Conservation (phyloP, 192 early-diverging fungal genomes). For the Glomus cerebriforme region DNA sequence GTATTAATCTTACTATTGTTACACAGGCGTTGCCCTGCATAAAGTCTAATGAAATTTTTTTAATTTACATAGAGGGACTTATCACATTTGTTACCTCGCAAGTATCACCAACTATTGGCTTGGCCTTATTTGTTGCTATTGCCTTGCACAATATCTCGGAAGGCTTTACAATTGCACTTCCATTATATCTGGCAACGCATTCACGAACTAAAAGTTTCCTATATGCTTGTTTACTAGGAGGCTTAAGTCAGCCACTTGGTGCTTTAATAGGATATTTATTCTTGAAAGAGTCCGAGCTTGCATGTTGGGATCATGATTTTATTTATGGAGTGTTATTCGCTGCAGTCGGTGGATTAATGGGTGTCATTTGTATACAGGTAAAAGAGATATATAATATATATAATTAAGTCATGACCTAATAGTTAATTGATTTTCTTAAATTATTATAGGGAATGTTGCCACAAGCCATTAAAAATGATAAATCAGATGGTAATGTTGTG, state of each 20-base stretch:
- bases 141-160: conserved; percentile 61
- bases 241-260: conserved; percentile 56
- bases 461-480: conserved; percentile 29
- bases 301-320: conserved; percentile 18
- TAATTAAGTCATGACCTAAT: background rate
- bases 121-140: conserved; percentile 54
- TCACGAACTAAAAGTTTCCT: conserved; percentile 49
- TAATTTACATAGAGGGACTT: conserved; percentile 47
- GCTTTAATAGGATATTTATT: conserved; percentile 52
- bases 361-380: conserved; percentile 22
- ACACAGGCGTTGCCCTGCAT: too few relatives aligned
- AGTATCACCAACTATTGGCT: conserved; percentile 48
- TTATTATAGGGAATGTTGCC: conserved; percentile 21
- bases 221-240: conserved; percentile 50
- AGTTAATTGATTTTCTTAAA: background rate
- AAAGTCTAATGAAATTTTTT: background rate
- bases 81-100: conserved; percentile 56
- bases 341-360: conserved; percentile 13
- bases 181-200: conserved; percentile 50
- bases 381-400: background rate
- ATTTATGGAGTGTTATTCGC: conserved; percentile 19
- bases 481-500: background rate
- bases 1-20: conserved; percentile 27
- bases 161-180: conserved; percentile 57
- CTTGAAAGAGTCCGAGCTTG: conserved; percentile 13